phyloP scores from a whole-genome alignment of 768 basidiomycete species.

The Suillus luteus region DNA sequence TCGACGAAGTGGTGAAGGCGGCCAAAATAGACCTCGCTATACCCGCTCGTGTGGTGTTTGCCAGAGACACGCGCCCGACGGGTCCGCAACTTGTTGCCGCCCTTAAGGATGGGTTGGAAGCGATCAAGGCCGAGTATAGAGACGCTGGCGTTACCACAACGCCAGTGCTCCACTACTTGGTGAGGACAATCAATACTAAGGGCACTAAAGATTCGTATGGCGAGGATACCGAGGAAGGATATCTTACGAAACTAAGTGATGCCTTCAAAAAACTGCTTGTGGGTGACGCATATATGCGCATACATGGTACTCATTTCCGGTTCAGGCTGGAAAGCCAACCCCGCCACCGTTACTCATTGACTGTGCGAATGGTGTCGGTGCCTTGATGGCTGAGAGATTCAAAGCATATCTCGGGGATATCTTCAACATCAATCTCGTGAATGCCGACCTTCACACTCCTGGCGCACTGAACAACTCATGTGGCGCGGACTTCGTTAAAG shows the following conservation, averaged over 20 bases:
- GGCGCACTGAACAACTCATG: constrained; percentile 85
- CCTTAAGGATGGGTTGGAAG: constrained; percentile 80
- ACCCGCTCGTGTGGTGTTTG: constrained; percentile 85
- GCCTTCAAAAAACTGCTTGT: constrained; percentile 91
- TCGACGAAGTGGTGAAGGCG: constrained; percentile 61
- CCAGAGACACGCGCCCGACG: constrained; percentile 90
- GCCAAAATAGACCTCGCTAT: constrained; percentile 77
- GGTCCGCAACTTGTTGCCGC: constrained; percentile 75
- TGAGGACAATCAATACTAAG: constrained; percentile 85
- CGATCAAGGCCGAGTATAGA: constrained; percentile 65
- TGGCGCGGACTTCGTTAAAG: constrained; percentile 98
- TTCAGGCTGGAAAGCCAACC: constrained; percentile 59
- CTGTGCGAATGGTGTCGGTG: constrained; percentile 98
- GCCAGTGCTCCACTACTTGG: constrained; percentile 94
- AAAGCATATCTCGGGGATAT: constrained; percentile 56
- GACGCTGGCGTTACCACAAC: constrained; percentile 90
- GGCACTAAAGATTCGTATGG: constrained; percentile 79
- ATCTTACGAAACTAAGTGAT: constrained; percentile 75
- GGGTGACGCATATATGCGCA: constrained; percentile 33
- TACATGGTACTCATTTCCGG: constrained; percentile 8
- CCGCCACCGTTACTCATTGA: constrained; percentile 76
- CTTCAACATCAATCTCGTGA: constrained; percentile 67
- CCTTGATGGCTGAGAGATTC: constrained; percentile 66
- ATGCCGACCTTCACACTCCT: constrained; percentile 60
- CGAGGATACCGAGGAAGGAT: constrained; percentile 78